These are phyloP conservation scores for Apiotrichum mycotoxinovorans DNA, from an alignment of 1,284 basidiomycete species.

Conservation along the genomic window DNA sequence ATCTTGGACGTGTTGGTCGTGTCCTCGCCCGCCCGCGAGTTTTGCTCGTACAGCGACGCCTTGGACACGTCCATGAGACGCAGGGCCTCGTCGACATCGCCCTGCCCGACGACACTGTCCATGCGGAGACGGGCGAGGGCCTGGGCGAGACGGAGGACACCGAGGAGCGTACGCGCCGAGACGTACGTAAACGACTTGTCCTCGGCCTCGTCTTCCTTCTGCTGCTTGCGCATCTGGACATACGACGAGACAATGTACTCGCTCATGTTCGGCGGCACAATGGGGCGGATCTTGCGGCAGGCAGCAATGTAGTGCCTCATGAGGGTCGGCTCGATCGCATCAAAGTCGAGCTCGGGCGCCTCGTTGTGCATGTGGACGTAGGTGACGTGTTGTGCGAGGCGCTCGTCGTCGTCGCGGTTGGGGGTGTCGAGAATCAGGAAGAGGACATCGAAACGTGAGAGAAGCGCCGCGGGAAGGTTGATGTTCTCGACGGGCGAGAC, in stretches of 20 bases:
- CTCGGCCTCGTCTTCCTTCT: constrained; percentile 84
- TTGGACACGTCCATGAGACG: constrained; percentile 96
- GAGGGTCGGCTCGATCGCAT: constrained; percentile 76
- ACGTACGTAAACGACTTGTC: constrained; percentile 91
- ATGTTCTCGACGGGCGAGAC: constrained; percentile 98
- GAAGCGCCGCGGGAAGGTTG: constrained; percentile 92
- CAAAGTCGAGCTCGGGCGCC: constrained; percentile 74
- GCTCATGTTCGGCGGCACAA: constrained; percentile 79
- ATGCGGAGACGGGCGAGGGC: constrained; percentile 88
- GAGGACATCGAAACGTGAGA: constrained; percentile 93
- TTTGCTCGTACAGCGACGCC: constrained; percentile 74
- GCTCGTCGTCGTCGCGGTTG: constrained; percentile 87
- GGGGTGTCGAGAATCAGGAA: constrained; percentile 98
- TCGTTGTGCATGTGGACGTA: constrained; percentile 95
- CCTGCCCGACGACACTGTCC: constrained; percentile 70
- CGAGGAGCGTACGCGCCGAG: constrained; percentile 93
- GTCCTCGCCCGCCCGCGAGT: constrained; percentile 61
- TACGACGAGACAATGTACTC: constrained; percentile 94
- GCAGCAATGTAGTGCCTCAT: constrained; percentile 96
- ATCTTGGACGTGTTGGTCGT: constrained; percentile 75
- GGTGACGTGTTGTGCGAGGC: constrained; percentile 94
- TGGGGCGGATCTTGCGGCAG: constrained; percentile 84
- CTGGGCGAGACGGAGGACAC: constrained; percentile 88
- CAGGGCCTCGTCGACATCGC: constrained; percentile 94
- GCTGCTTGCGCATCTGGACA: constrained; percentile 86